Evolutionary conservation across 2,329 filamentous ascomycete genomes (phyloP).

Genomic region (Septoria petroselini): DNA sequence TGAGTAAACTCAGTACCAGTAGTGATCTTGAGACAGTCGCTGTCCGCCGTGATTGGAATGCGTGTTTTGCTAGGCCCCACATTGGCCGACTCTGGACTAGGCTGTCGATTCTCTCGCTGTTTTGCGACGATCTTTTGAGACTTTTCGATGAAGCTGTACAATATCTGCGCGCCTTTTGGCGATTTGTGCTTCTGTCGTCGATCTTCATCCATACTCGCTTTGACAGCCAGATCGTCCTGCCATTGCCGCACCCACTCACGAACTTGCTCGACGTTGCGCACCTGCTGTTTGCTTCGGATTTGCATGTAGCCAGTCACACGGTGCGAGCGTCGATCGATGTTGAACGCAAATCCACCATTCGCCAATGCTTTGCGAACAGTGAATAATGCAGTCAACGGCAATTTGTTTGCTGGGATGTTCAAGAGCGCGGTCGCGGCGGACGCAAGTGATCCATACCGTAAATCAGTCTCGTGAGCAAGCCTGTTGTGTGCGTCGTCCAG

Average conservation of each 20-base stretch:
- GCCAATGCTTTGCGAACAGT: conserved; percentile 66
- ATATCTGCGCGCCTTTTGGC: conserved; percentile 27
- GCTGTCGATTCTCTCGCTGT: conserved; percentile 42
- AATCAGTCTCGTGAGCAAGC: conserved; percentile 45
- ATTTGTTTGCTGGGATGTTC: conserved; percentile 30
- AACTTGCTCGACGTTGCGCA: conserved; percentile 52
- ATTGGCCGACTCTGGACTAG: conserved; percentile 32
- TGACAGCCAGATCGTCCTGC: conserved; percentile 46
- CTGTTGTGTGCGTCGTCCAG: conserved; percentile 51
- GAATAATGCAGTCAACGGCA: conserved; percentile 52
- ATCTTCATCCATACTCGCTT: conserved; percentile 21
- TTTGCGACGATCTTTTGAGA: conserved; percentile 40
- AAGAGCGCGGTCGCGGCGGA: conserved; percentile 48
- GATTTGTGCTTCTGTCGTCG: conserved; percentile 19
- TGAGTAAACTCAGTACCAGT: conserved; percentile 45
- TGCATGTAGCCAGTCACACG: conserved; percentile 60
- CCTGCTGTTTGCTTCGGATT: conserved; percentile 57
- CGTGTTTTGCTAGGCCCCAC: conserved; percentile 42
- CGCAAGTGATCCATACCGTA: conserved; percentile 48
- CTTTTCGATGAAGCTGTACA: conserved; percentile 44
- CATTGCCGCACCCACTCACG: conserved; percentile 55
- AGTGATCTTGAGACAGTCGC: conserved; percentile 30
- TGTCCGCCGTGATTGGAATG: conserved; percentile 24
- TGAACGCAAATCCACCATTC: conserved; percentile 61
- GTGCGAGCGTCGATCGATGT: conserved; percentile 50